These are phyloP conservation scores for Hypoxylon sp. DNA, from an alignment of 2,329 filamentous ascomycete species.

Conservation along the genomic window DNA sequence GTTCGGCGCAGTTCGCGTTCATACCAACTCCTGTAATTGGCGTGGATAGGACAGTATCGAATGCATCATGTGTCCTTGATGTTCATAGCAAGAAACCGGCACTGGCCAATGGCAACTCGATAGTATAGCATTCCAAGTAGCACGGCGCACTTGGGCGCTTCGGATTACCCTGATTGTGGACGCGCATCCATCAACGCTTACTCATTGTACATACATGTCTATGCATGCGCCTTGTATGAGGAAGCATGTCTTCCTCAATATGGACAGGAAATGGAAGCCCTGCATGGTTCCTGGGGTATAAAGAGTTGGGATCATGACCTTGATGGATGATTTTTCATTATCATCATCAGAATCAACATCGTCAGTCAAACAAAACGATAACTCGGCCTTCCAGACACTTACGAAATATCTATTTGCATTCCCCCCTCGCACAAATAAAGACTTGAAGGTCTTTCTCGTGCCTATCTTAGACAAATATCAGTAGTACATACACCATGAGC, in stretches of 20 bases:
- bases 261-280: conserved; percentile 22
- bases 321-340: conserved; percentile 13
- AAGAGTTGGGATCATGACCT: conserved; percentile 17
- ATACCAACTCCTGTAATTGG: conserved; percentile 2
- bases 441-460: conserved; percentile 4
- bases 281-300: conserved; percentile 31
- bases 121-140: conserved; percentile 29
- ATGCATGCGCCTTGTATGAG: conserved; percentile 11
- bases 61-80: conserved; percentile 1
- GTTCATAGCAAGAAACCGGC: not conserved
- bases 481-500: conserved; percentile 26
- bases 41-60: conserved; percentile 13
- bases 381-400: not conserved
- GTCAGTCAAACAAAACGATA: conserved; percentile 3
- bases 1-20: conserved; percentile 21
- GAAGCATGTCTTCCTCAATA: conserved; percentile 21
- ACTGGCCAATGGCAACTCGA: conserved; percentile 15
- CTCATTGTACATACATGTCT: conserved; percentile 31
- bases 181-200: conserved; percentile 32
- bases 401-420: not conserved
- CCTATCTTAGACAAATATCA: not conserved
- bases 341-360: conserved; percentile 22
- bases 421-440: not conserved
- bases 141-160: conserved; percentile 30
- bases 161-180: conserved; percentile 13